These are phyloP conservation scores for Dentipellis fragilis DNA, from an alignment of 768 basidiomycete genomes.

Conservation along the genomic window DNA sequence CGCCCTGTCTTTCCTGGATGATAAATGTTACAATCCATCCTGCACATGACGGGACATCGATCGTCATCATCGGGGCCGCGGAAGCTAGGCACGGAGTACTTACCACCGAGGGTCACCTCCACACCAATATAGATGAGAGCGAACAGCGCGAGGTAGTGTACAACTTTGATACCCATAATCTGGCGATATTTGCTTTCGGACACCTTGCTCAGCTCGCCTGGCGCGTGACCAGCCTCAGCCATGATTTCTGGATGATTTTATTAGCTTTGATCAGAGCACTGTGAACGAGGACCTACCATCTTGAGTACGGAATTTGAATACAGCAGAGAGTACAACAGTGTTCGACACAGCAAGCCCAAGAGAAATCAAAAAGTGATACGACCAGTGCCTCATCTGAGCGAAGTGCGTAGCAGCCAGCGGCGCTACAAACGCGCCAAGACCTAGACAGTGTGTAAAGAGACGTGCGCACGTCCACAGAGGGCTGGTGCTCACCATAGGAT, in stretches of 20 bases:
- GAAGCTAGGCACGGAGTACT: not conserved
- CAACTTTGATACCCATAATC: conserved; percentile 24
- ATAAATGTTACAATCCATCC: conserved; percentile 40
- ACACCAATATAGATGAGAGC: conserved; percentile 33
- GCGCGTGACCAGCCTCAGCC: conserved; percentile 18
- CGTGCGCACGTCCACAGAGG: not conserved
- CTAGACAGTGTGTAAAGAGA: conserved; percentile 1
- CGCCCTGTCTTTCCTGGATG: conserved; percentile 27
- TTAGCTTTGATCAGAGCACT: not conserved
- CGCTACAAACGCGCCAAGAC: conserved; percentile 29
- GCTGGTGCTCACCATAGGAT: conserved; percentile 14
- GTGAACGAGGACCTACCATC: conserved; percentile 16
- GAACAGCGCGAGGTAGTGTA: conserved; percentile 30
- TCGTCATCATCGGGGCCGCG: not conserved
- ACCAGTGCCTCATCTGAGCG: conserved; percentile 26
- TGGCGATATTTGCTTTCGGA: conserved; percentile 22
- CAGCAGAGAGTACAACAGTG: conserved; percentile 8
- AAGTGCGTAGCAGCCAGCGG: conserved; percentile 35
- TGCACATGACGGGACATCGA: too few relatives aligned
- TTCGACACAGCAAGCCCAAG: conserved; percentile 17
- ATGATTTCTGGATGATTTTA: conserved; percentile 16
- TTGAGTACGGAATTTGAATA: conserved; percentile 20
- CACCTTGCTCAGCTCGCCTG: conserved; percentile 21
- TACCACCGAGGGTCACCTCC: conserved; percentile 33
- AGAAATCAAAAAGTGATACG: conserved; percentile 33